Evolutionary conservation across 148 eudicot genomes (phyloP), one percentile per base, ranked within the genome.

Genomic region (Rhododendron ovatum): DNA sequence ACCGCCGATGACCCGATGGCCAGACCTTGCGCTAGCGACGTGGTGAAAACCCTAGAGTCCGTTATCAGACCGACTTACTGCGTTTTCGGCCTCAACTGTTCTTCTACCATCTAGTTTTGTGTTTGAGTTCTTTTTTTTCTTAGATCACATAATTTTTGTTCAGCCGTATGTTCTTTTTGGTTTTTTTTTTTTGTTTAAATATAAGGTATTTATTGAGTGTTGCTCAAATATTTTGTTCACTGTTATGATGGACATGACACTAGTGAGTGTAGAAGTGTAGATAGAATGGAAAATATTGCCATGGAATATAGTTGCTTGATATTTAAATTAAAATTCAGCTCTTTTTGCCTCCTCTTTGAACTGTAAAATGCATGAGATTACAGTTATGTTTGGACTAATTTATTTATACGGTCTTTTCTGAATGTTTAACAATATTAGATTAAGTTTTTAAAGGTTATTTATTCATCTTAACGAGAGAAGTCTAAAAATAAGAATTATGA

Each of bases 1-100:
- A 93, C 94, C 37, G 91, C 95, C 48, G 77, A 22, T 51, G 95
- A 96, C 82, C 93, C 95, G 53, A 84, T 37, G 78, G 93, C 91
- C 5, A 91, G 98, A 79, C 98, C 98, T 13, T 83, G 83, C 65
- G 90, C 96, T 15, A 88, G 80, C 48, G 94, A 93, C 77, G 84
- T 93, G 33, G 92, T 88, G n/a, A 93, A 91, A 88, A 87, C 87
- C 65, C 87, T 95, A 81, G 93, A 91, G 84, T 87, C 87, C 80
- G 18, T 90, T 73, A 82, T 77, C 35, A 91, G 88, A 83, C 84
- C 90, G 78, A 89, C 83, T 57, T 82, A 89, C 84, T 92, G 92
- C 90, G 92, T 81, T 82, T 80, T 89, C 78, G 86, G 89, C 61
- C 63, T 92, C 28, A 90, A 91, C 78, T 87, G 84, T 84, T 67